Percentiles rank a stretch among this genome's conserved stretches.
Evolutionary conservation across 164 flowering plant genomes (phyloP).

Genomic region (Liquidambar formosana): DNA sequence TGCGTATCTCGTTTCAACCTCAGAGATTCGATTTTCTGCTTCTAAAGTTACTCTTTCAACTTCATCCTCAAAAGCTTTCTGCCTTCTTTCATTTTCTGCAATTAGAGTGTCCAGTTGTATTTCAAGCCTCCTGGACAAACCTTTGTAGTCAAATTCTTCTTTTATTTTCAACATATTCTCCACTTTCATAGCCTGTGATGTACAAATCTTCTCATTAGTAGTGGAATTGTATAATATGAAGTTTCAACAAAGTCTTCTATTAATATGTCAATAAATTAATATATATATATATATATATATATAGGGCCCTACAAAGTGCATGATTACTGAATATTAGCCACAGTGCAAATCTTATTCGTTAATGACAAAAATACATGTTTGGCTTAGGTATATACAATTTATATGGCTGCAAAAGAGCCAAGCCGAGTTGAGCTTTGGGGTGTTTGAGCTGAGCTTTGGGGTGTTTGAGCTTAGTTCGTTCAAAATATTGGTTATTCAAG

Average conservation of each 20-base stretch:
- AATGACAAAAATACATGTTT: neutral
- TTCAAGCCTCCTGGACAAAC: constrained; percentile 86
- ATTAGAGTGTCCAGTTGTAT: constrained; percentile 82
- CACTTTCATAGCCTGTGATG: constrained; percentile 97
- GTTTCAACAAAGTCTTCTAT: too few relatives aligned
- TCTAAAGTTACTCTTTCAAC: constrained; percentile 65
- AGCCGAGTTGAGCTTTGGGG: too few relatives aligned
- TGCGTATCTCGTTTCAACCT: constrained; percentile 72
- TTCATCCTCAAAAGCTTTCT: constrained; percentile 83
- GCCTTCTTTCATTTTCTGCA: constrained; percentile 92
- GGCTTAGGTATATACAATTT: too few relatives aligned
- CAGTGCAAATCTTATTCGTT: neutral
- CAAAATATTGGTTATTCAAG: too few relatives aligned
- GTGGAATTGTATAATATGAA: too few relatives aligned
- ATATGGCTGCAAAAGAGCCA: too few relatives aligned
- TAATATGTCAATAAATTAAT: too few relatives aligned
- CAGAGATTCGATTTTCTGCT: constrained; percentile 66
- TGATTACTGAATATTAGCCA: neutral
- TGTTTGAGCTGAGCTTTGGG: too few relatives aligned
- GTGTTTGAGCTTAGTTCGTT: too few relatives aligned
- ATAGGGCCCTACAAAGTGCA: too few relatives aligned
- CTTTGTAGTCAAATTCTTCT: constrained; percentile 97
- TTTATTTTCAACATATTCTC: constrained; percentile 96
- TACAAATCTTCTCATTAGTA: neutral
- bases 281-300: too few relatives aligned